These are phyloP conservation scores for Mortierella sp. DNA, from an alignment of 371 early-diverging fungal genomes.

Conservation along the genomic window DNA sequence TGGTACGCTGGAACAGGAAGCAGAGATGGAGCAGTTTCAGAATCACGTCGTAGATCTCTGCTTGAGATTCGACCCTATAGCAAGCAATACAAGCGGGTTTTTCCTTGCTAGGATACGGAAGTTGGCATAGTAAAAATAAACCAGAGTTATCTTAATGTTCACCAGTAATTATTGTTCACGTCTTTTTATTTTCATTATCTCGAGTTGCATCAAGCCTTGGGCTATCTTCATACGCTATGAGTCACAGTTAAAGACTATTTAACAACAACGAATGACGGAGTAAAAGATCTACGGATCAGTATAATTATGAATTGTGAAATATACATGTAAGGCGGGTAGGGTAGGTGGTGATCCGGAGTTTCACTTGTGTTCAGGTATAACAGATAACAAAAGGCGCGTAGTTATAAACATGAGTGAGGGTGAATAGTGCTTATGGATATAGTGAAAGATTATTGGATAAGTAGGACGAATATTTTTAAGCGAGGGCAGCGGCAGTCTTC, in stretches of 20 bases:
- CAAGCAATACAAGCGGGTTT: conserved; percentile 79
- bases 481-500: conserved; percentile 21
- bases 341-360: not conserved
- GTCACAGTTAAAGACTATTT: not conserved
- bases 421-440: conserved; percentile 18
- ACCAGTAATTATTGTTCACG: not conserved
- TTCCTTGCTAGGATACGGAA: conserved; percentile 81
- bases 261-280: not conserved
- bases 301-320: conserved; percentile 16
- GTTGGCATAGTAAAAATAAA: conserved; percentile 18
- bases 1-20: conserved; percentile 31
- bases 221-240: conserved; percentile 4
- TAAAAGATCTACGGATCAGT: not conserved
- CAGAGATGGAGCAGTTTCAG: conserved; percentile 32
- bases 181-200: conserved; percentile 2
- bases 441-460: not conserved
- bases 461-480: not conserved
- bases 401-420: not conserved
- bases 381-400: not conserved
- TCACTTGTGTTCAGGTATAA: not conserved
- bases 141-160: not conserved
- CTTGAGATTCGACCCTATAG: conserved; percentile 75
- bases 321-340: not conserved
- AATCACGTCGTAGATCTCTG: conserved; percentile 37
- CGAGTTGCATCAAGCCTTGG: not conserved